A percentile compares a stretch with the other conserved stretches of the same genome.
These are phyloP conservation scores for Beauveria rudraprayagi DNA, from an alignment of 2,329 filamentous ascomycete species.

Conservation along the genomic window DNA sequence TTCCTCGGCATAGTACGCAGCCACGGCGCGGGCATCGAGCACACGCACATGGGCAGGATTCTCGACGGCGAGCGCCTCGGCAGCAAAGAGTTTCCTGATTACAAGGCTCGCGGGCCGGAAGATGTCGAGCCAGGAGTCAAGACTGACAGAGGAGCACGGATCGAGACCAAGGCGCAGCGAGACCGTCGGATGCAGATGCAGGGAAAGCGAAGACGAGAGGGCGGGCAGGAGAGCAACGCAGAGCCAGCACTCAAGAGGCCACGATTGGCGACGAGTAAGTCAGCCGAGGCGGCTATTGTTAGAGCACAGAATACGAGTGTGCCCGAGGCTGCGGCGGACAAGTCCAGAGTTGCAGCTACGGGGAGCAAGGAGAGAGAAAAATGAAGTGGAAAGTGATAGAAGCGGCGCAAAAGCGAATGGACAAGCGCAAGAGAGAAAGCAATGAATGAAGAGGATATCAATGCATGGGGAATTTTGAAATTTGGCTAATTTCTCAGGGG, in stretches of 20 bases:
- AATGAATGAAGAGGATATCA: background rate
- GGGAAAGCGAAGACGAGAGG: background rate
- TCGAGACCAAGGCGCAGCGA: background rate
- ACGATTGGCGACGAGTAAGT: background rate
- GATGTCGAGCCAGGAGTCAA: background rate
- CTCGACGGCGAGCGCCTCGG: constrained; percentile 24
- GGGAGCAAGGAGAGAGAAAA: no score
- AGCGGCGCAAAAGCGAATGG: no score
- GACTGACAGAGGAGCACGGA: background rate
- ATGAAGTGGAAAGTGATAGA: no score
- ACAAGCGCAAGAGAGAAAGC: background rate
- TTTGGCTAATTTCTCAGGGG: background rate
- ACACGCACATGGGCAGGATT: constrained; percentile 34
- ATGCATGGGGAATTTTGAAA: background rate
- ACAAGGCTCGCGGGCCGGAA: background rate
- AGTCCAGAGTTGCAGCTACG: no score
- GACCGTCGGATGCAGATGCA: background rate
- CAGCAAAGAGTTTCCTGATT: constrained; percentile 16
- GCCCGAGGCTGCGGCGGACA: no score
- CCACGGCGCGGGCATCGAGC: constrained; percentile 29
- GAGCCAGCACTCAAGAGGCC: background rate
- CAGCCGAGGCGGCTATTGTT: no score
- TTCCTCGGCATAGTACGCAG: constrained; percentile 29
- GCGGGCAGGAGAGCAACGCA: background rate
- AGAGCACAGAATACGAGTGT: no score